Base-by-base conservation (phyloP, 2,329 filamentous ascomycete species). In the Aspergillus sp. region DNA sequence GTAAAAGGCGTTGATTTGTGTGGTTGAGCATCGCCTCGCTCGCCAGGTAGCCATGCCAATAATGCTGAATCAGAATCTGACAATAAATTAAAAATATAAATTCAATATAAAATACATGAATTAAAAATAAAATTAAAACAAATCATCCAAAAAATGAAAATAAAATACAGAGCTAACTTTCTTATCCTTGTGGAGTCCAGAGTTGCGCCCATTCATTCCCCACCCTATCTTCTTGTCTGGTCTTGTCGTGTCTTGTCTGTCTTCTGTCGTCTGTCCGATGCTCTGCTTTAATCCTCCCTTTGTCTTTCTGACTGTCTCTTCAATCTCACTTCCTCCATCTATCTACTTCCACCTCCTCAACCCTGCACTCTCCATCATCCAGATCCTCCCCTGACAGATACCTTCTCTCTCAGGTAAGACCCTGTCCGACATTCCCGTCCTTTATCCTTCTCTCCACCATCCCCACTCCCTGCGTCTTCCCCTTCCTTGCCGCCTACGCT, bases 141-240 rank as follows among this genome's bases (percentile, higher is more conserved):
- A 55, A 47, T n/a, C n/a, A 45, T 32, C n/a, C n/a, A n/a, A n/a
- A n/a, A n/a, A n/a, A n/a, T n/a, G n/a, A 54, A 54, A 58, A 50
- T 42, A 47, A 51, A 57, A 56, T 50, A 47, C 38, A 51, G 52
- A 6, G 4, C 17, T 42, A 16, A n/a, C 17, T 42, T 42, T 20
- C 54, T 51, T 47, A 44, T 53, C 52, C 54, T 34, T 43, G 58
- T 60, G 58, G 58, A 53, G 58, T 56, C 49, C 56, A 58, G 53
- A 58, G 50, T 59, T 57, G 48, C 51, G 34, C 34, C 19, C 40
- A 49, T 49, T 48, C 40, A 45, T 51, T 58, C 58, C 53, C 52
- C 56, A 53, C 51, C 51, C 54, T 54, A 54, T 60, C 49, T 54
- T 42, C 40, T 42, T 21, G 16, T 42, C 40, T 42, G 49, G 49